A percentile compares a stretch with the other conserved stretches of the same genome.
These are phyloP conservation scores for Calophaca sinica DNA, from an alignment of 306 rosid species.

Conservation along the genomic window DNA sequence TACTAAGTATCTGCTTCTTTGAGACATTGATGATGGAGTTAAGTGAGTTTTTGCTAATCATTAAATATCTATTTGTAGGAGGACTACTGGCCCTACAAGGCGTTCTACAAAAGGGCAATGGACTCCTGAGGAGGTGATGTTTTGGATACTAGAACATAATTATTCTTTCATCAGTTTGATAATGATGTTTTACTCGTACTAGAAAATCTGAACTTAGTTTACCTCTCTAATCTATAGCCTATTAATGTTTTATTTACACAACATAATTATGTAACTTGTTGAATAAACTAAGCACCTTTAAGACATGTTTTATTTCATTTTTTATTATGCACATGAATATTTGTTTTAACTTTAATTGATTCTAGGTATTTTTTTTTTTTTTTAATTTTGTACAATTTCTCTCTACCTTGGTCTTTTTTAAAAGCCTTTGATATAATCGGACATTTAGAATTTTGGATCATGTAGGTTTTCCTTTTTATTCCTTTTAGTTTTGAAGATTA, in stretches of 20 bases:
- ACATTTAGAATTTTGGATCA: slow-evolving; percentile 18
- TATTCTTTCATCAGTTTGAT: slow-evolving; percentile 28
- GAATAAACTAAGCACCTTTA: not conserved
- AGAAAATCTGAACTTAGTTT: slow-evolving; percentile 8
- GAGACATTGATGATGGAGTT: slow-evolving; percentile 27
- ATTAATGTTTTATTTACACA: slow-evolving; percentile 38
- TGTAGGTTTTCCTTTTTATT: not conserved
- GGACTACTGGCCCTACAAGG: slow-evolving; percentile 98
- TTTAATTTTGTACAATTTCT: not conserved
- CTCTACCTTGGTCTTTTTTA: not conserved
- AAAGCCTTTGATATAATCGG: not conserved
- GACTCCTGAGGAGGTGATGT: slow-evolving; percentile 89
- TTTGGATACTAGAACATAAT: slow-evolving; percentile 16
- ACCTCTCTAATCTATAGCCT: slow-evolving; percentile 35
- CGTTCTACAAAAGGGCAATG: slow-evolving; percentile 99
- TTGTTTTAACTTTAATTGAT: not conserved
- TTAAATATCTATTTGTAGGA: slow-evolving; percentile 61
- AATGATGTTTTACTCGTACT: slow-evolving; percentile 11
- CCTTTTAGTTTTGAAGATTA: slow-evolving; percentile 5
- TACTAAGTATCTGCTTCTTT: slow-evolving; percentile 22
- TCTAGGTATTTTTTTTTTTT: slow-evolving; percentile 8
- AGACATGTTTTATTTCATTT: not conserved
- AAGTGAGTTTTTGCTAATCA: slow-evolving; percentile 25
- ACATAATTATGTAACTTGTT: not conserved
- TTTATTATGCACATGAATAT: not conserved